Base-by-base conservation (phyloP, 2,329 filamentous ascomycete genomes). In the Pleochaeta shiraiana region DNA sequence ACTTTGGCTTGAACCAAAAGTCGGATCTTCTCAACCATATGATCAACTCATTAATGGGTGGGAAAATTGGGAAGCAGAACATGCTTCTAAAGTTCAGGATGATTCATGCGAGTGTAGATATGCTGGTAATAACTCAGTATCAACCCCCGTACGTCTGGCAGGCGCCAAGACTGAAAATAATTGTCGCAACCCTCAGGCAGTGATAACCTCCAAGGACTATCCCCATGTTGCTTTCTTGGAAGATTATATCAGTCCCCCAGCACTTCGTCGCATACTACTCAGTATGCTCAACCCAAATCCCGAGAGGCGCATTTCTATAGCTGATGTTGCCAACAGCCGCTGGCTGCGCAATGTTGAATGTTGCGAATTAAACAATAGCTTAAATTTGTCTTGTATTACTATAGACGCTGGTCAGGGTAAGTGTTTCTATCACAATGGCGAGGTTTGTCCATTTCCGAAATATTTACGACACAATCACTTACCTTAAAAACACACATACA, bases 201-300 rank as follows among this genome's bases (percentile, higher is more conserved):
- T 75, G 24, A 76, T 83, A 50, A 74, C 77, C 21, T 83, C 88
- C 63, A 77, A 77, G 16, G 81, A 84, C 64, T 86, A 87, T 69
- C 88, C 88, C 19, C 79, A 80, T 67, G 81, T 85, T 67, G 75
- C 78, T 31, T 80, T 82, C 19, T 80, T 90, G 43, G 88, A 93
- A 72, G 75, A 77, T 19, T 77, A 75, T 45, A 76, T 90, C 67
- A 84, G 84, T 69, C 84, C 86, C 33, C 81, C 83, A 0, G 81
- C 83, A 2, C 78, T 91, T 65, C 84, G 86, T 66, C 83, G 85
- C 12, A 76, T 95, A 4, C 75, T 95, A 12, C 76, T 93, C 63
- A 84, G 82, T 72, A 95, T 95, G 90, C 79, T 95, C 34, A 84
- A 95, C 73, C 89, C 90, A 0, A 77, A 90, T 68, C 88, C 90